phyloP scores from a whole-genome alignment of 2,329 filamentous ascomycete species.

The Magnaporthiopsis incrustans region DNA sequence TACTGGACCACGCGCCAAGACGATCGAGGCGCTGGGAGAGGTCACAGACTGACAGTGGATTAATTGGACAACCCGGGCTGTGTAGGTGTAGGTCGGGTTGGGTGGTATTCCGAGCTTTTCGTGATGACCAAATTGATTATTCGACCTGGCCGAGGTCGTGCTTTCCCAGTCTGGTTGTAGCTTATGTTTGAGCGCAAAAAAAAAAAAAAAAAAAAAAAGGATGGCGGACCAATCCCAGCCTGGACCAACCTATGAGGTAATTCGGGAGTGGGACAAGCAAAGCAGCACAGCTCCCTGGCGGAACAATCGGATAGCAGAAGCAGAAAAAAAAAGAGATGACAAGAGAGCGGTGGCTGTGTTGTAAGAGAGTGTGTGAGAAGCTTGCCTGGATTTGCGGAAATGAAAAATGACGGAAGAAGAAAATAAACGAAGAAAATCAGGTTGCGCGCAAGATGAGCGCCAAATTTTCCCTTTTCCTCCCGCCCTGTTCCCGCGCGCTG shows the following conservation, averaged over 20 bases:
- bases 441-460: background rate
- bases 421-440: background rate
- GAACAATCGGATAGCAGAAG: background rate
- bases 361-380: background rate
- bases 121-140: background rate
- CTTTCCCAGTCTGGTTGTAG: background rate
- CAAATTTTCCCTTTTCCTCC: no score
- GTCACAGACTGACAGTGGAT: no score
- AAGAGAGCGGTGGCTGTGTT: background rate
- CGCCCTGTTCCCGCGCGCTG: no score
- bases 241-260: background rate
- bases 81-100: no score
- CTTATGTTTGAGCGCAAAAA: background rate
- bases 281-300: no score
- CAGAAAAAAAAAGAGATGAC: background rate
- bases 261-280: background rate
- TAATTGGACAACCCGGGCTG: no score
- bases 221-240: background rate
- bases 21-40: no score
- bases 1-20: no score
- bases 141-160: background rate
- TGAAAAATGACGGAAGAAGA: background rate
- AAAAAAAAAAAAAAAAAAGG: no score
- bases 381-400: background rate
- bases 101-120: background rate